Evolutionary conservation across 2,329 filamentous ascomycete genomes (phyloP).

Genomic region (Neonectria hederae): DNA sequence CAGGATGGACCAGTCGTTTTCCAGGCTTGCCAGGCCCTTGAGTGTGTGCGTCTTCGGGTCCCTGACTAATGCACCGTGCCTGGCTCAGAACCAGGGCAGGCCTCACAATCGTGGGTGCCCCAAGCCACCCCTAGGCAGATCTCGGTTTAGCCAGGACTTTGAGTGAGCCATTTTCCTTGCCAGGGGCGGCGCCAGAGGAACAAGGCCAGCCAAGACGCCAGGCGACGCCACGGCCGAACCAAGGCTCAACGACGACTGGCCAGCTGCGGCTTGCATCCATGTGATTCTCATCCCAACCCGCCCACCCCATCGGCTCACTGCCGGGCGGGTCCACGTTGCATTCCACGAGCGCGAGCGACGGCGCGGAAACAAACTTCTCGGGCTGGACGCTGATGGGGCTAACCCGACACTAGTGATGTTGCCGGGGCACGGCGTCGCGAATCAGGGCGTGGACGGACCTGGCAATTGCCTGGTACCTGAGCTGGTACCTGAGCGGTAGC

Average conservation of each 20-base stretch:
- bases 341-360: conserved; percentile 10
- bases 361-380: conserved; percentile 3
- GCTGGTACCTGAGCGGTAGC: neutral
- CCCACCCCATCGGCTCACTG: conserved; percentile 33
- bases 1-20: conserved; percentile 6
- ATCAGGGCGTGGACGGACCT: conserved; percentile 33
- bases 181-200: conserved; percentile 13
- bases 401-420: conserved; percentile 29
- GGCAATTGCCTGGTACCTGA: too few species aligned
- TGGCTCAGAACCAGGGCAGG: conserved; percentile 18
- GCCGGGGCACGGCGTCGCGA: conserved; percentile 32
- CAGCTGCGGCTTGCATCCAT: conserved; percentile 18
- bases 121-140: conserved; percentile 23
- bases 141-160: conserved; percentile 18
- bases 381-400: neutral
- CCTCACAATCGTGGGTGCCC: conserved; percentile 16
- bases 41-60: conserved; percentile 41
- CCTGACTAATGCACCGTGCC: conserved; percentile 44
- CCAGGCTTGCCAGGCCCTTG: conserved; percentile 28
- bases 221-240: conserved; percentile 16
- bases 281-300: conserved; percentile 26
- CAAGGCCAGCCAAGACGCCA: conserved; percentile 4
- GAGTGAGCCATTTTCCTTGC: conserved; percentile 40
- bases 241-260: conserved; percentile 19
- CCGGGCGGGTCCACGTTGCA: conserved; percentile 32